Conservation (phyloP, 129 eudicot genomes). For the Pseudognaphalium luteoalbum region DNA sequence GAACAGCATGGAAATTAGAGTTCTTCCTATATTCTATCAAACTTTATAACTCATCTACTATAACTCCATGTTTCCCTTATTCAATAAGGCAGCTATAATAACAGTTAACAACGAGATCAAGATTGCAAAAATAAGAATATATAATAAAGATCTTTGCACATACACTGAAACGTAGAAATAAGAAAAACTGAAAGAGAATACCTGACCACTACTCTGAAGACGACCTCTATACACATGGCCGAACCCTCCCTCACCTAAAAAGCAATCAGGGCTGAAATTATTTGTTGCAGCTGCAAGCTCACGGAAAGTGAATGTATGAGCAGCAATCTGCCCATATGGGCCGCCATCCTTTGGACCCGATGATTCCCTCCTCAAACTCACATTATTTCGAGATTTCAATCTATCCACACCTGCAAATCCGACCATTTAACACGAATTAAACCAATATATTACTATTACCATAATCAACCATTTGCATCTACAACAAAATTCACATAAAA, state of each 20-base stretch:
- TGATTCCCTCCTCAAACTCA: constrained; percentile 57
- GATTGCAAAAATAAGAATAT: not conserved
- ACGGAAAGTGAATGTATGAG: constrained; percentile 90
- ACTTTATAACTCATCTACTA: no score
- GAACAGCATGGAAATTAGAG: not conserved
- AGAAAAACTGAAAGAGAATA: constrained; percentile 19
- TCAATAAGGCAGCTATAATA: not conserved
- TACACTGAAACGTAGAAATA: not conserved
- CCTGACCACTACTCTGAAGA: constrained; percentile 75
- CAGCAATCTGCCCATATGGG: constrained; percentile 79
- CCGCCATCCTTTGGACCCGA: constrained; percentile 51
- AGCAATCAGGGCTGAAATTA: constrained; percentile 83
- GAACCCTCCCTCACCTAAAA: constrained; percentile 95
- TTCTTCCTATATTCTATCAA: not conserved
- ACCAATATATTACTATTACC: not conserved
- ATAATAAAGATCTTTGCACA: not conserved
- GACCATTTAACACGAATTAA: not conserved
- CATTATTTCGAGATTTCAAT: constrained; percentile 61
- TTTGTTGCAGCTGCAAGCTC: constrained; percentile 88
- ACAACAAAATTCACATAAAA: not conserved
- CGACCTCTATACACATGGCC: constrained; percentile 91
- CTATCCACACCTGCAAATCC: constrained; percentile 74
- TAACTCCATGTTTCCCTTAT: not conserved
- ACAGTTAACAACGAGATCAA: not conserved
- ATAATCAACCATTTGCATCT: not conserved